Percentiles rank a stretch among this genome's conserved stretches.
Evolutionary conservation across 306 rosid genomes (phyloP).

Genomic region (Glycine tomentella): DNA sequence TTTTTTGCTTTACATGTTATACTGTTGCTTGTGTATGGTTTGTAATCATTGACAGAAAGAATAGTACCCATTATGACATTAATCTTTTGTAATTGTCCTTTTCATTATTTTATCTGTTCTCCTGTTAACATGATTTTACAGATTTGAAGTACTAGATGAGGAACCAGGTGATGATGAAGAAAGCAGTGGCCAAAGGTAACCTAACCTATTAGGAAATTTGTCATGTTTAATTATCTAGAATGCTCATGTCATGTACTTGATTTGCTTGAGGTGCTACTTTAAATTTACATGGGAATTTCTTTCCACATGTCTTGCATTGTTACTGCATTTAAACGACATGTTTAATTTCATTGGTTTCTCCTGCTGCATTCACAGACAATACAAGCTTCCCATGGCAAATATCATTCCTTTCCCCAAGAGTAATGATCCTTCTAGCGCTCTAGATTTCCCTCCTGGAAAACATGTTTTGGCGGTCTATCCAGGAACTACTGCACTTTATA

Average conservation of each 20-base stretch:
- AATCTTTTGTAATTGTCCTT: slow-evolving; percentile 23
- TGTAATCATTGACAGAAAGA: slow-evolving; percentile 13
- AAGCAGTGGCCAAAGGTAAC: slow-evolving; percentile 78
- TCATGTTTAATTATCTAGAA: neutral
- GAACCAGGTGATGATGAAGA: slow-evolving; percentile 99
- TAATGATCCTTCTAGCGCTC: slow-evolving; percentile 76
- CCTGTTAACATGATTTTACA: slow-evolving; percentile 50
- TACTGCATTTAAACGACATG: neutral
- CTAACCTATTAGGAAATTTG: slow-evolving; percentile 11
- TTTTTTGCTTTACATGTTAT: slow-evolving; percentile 22
- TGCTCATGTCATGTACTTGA: slow-evolving; percentile 9
- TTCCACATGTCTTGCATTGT: slow-evolving; percentile 9
- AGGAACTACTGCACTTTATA: slow-evolving; percentile 96
- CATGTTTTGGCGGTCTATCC: slow-evolving; percentile 98
- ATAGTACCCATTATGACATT: neutral
- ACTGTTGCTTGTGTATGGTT: slow-evolving; percentile 14
- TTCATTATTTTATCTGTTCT: slow-evolving; percentile 26
- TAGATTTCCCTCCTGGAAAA: slow-evolving; percentile 78
- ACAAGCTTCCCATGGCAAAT: slow-evolving; percentile 84
- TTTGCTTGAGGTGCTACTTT: slow-evolving; percentile 26
- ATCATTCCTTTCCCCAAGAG: slow-evolving; percentile 95
- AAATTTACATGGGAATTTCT: neutral
- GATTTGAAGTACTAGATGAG: slow-evolving; percentile 96
- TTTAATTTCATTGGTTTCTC: slow-evolving; percentile 30
- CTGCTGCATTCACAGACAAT: slow-evolving; percentile 68